Evolutionary conservation across 495 filamentous ascomycete species (phyloP).

Genomic region (Aspergillus egyptiacus): DNA sequence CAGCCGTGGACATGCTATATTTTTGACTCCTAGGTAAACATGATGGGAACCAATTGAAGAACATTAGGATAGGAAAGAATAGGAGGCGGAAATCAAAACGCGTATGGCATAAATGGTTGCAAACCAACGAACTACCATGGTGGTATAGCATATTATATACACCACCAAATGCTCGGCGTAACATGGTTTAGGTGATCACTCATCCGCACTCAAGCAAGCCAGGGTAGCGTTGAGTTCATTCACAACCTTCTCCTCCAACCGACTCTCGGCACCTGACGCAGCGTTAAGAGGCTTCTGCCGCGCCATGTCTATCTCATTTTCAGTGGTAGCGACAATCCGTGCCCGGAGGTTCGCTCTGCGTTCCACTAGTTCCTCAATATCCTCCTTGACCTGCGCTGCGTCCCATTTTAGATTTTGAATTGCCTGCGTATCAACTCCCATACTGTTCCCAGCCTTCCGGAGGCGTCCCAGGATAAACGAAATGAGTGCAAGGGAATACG

Average conservation of each 20-base stretch:
- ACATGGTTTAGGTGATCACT: slow-evolving; percentile 33
- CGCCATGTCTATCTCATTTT: slow-evolving; percentile 61
- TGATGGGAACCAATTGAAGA: neutral
- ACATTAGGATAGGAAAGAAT: neutral
- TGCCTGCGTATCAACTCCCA: slow-evolving; percentile 51
- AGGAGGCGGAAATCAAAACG: neutral
- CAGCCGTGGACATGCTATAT: neutral
- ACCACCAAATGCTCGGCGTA: neutral
- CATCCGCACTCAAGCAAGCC: slow-evolving; percentile 34
- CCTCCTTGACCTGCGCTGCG: slow-evolving; percentile 59
- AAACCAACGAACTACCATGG: neutral
- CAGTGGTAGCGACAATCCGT: slow-evolving; percentile 62
- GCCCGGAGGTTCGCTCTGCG: slow-evolving; percentile 56
- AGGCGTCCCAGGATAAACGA: slow-evolving; percentile 57
- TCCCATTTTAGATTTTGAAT: slow-evolving; percentile 71
- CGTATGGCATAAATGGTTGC: too few species aligned
- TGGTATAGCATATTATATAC: neutral
- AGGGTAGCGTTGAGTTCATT: slow-evolving; percentile 50
- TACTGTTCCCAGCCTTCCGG: slow-evolving; percentile 52
- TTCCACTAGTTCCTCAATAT: slow-evolving; percentile 68
- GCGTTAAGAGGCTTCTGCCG: slow-evolving; percentile 41
- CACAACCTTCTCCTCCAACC: slow-evolving; percentile 68
- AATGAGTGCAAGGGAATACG: slow-evolving; percentile 69
- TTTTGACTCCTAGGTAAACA: neutral
- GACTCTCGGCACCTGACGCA: slow-evolving; percentile 44